Conservation (phyloP, 305 asterid genomes). For the Rubia tinctorum region DNA sequence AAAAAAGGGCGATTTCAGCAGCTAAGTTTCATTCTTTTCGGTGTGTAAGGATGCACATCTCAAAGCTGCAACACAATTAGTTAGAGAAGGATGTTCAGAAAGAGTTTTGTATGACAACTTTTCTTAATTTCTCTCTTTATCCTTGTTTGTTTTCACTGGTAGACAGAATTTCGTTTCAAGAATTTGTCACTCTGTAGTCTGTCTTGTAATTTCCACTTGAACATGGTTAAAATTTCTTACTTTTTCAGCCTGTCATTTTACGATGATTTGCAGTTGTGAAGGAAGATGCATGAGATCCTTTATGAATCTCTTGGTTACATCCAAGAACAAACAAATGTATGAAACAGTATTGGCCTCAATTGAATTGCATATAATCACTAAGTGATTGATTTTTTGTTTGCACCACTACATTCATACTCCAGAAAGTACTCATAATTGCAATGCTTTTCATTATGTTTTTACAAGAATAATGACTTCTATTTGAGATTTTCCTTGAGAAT, state of each 20-base stretch:
- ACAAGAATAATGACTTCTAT: no score
- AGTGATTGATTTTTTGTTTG: no score
- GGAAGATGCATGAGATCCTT: conserved; percentile 74
- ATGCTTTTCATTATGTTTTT: no score
- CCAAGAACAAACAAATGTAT: conserved; percentile 45
- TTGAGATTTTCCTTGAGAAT: no score
- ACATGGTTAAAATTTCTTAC: conserved; percentile 7
- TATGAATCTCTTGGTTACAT: conserved; percentile 70
- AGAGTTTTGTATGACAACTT: no score
- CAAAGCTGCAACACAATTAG: no score
- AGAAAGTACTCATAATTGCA: no score
- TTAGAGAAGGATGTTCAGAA: no score
- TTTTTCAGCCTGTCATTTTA: conserved; percentile 1
- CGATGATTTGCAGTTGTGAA: conserved; percentile 55
- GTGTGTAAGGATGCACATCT: no score
- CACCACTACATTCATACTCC: no score
- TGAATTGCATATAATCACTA: neutral
- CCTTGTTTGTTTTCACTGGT: neutral
- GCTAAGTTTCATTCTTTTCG: no score
- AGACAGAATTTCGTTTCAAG: neutral
- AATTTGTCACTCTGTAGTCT: neutral
- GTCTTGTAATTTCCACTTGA: conserved; percentile 8
- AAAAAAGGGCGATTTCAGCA: no score
- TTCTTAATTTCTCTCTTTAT: neutral
- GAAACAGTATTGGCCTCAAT: conserved; percentile 14